Conservation (phyloP, 1,284 basidiomycete genomes). For the Malassezia pachydermatis region DNA sequence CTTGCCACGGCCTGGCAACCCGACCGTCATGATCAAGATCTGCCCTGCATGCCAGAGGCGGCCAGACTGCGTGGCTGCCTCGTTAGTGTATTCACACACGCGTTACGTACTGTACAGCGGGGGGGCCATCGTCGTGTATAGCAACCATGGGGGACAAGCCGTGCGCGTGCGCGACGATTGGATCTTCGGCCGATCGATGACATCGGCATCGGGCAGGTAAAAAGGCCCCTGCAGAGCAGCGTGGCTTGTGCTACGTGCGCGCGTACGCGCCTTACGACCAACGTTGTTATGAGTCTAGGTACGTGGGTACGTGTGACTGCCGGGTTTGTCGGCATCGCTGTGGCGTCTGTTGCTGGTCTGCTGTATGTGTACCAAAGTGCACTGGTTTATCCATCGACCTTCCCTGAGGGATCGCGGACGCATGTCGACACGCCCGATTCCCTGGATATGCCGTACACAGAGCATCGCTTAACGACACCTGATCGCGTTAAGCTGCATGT, state of each 20-base stretch:
- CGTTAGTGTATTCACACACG: not conserved
- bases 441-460: constrained; percentile 36
- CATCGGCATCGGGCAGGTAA: too few species aligned
- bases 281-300: constrained; percentile 22
- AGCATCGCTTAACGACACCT: constrained; percentile 35
- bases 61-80: constrained; percentile 27
- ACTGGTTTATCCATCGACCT: constrained; percentile 40
- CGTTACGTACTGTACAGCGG: constrained; percentile 25
- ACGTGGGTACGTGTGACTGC: constrained; percentile 23
- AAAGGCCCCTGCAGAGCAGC: not conserved
- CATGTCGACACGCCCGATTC: constrained; percentile 36
- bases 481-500: constrained; percentile 33
- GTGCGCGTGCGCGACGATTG: too few species aligned
- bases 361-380: constrained; percentile 43
- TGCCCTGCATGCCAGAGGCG: constrained; percentile 56
- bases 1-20: constrained; percentile 74
- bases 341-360: constrained; percentile 37
- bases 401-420: constrained; percentile 38
- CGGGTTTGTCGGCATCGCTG: constrained; percentile 26
- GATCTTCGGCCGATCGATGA: constrained; percentile 9
- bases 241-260: constrained; percentile 5
- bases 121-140: constrained; percentile 21
- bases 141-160: too few species aligned
- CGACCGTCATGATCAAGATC: constrained; percentile 81
- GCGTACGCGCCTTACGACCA: too few species aligned